phyloP scores from a whole-genome alignment of 345 rosid genomes.

The Citrus sinensis region DNA sequence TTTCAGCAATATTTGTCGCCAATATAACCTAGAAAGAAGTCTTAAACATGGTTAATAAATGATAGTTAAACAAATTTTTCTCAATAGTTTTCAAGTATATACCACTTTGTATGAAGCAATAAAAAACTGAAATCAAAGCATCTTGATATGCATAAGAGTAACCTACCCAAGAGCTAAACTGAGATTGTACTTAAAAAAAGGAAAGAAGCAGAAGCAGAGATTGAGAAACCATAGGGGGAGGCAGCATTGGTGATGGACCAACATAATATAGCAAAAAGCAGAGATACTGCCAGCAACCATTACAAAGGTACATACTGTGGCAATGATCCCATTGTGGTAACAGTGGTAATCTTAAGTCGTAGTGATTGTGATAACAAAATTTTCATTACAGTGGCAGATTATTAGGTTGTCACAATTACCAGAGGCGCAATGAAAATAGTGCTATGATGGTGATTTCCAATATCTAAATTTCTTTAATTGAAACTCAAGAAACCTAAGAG shows the following conservation, averaged over 20 bases:
- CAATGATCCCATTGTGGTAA: background rate
- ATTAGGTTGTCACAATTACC: background rate
- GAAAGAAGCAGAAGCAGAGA: background rate
- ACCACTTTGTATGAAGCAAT: background rate
- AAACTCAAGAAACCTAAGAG: background rate
- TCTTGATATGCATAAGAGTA: background rate
- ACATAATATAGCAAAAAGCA: background rate
- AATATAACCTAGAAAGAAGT: constrained; percentile 55
- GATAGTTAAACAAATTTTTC: background rate
- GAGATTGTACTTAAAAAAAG: background rate
- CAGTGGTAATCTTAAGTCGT: background rate
- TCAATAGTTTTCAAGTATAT: background rate
- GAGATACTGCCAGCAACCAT: background rate
- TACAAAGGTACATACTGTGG: background rate
- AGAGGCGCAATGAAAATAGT: background rate
- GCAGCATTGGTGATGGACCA: background rate
- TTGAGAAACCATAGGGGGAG: background rate
- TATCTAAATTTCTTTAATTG: background rate
- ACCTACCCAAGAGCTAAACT: background rate
- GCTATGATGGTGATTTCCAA: background rate
- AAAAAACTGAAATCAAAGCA: background rate
- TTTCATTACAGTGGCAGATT: background rate
- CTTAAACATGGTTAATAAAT: constrained; percentile 8
- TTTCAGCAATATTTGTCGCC: constrained; percentile 98
- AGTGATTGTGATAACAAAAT: background rate